A percentile compares a stretch with the other conserved stretches of the same genome.
Evolutionary conservation across 768 basidiomycete species (phyloP).

Genomic region (Fibroporia radiculosa): DNA sequence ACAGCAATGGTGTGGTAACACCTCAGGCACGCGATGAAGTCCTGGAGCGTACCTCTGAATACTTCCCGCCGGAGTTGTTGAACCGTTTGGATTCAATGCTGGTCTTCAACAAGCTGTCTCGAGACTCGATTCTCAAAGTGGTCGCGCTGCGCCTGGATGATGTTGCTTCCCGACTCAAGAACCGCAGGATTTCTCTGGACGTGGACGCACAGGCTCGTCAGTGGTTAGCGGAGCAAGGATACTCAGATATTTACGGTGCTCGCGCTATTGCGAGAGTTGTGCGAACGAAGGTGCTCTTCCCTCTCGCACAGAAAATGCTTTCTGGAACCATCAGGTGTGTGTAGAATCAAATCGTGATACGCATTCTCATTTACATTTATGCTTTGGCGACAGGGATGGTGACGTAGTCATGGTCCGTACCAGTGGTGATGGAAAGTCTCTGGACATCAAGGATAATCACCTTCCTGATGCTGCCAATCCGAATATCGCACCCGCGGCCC

Average conservation of each 20-base stretch:
- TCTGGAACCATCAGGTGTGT: conserved; percentile 68
- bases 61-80: conserved; percentile 86
- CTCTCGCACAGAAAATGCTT: conserved; percentile 73
- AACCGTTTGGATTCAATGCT: conserved; percentile 84
- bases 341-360: too few relatives aligned
- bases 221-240: conserved; percentile 73
- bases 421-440: conserved; percentile 22
- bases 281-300: conserved; percentile 73
- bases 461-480: conserved; percentile 15
- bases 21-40: conserved; percentile 57
- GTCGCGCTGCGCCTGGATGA: conserved; percentile 72
- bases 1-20: conserved; percentile 57
- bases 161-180: conserved; percentile 55
- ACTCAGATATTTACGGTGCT: conserved; percentile 82
- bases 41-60: conserved; percentile 63
- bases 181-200: conserved; percentile 63
- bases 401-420: conserved; percentile 32
- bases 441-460: conserved; percentile 33
- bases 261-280: conserved; percentile 85
- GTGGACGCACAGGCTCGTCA: conserved; percentile 52
- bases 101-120: conserved; percentile 87
- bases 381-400: conserved; percentile 44
- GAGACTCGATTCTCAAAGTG: conserved; percentile 65
- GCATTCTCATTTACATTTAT: too few relatives aligned
- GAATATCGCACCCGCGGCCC: not conserved